Evolutionary conservation across 805 yeast genomes (phyloP).

Genomic region (Ogataea trehalophila): DNA sequence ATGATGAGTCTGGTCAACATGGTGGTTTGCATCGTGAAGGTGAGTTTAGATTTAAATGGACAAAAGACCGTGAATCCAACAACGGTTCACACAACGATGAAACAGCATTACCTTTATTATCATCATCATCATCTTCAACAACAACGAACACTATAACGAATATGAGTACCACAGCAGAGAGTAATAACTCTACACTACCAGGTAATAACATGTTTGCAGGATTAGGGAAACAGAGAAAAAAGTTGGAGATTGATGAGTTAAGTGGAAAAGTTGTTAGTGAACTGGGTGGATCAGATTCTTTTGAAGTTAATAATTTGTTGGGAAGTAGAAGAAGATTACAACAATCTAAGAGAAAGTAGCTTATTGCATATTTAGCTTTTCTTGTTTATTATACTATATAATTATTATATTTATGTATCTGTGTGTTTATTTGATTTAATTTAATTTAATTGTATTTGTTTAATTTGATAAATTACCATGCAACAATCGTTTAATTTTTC

Average conservation of each 20-base stretch:
- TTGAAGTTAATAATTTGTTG: slow-evolving; percentile 24
- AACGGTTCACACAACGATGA: background rate
- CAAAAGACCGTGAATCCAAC: slow-evolving; percentile 1
- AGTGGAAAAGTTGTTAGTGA: slow-evolving; percentile 14
- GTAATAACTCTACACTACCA: background rate
- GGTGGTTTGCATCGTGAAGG: background rate
- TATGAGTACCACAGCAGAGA: background rate
- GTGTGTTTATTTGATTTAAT: no score
- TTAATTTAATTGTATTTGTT: no score
- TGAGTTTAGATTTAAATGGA: slow-evolving; percentile 1
- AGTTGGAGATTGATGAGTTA: slow-evolving; percentile 18
- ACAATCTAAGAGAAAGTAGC: slow-evolving; percentile 8
- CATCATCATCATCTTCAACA: background rate
- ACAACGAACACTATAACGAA: background rate
- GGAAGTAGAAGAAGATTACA: slow-evolving; percentile 21
- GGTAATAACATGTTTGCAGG: slow-evolving; percentile 18
- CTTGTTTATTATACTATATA: no score
- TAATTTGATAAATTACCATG: no score
- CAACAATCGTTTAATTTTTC: no score
- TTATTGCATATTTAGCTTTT: no score
- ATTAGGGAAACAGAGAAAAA: slow-evolving; percentile 27
- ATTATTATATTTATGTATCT: no score
- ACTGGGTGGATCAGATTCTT: slow-evolving; percentile 17
- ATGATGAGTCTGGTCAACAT: background rate
- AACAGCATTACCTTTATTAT: background rate